Evolutionary conservation across 306 rosid genomes (phyloP).

Genomic region (Rosa persica): DNA sequence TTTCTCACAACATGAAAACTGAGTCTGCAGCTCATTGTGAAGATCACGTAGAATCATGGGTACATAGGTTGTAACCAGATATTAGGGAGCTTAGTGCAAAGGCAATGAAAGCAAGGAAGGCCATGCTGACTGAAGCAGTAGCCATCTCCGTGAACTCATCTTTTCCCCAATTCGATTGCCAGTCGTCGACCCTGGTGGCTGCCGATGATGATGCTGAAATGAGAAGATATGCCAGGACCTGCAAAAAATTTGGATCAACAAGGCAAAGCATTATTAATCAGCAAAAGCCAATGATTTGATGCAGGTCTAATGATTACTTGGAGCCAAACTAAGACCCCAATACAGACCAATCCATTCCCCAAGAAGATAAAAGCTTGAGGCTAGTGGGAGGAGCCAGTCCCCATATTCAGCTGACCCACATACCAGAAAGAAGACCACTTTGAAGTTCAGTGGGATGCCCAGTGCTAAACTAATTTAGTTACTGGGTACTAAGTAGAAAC

Average conservation of each 20-base stretch:
- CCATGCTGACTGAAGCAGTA: conserved; percentile 76
- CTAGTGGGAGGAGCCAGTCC: not conserved
- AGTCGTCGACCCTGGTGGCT: conserved; percentile 83
- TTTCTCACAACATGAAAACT: conserved; percentile 18
- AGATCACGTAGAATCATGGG: conserved; percentile 35
- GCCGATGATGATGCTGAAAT: conserved; percentile 94
- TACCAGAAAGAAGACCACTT: not conserved
- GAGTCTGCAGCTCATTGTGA: not conserved
- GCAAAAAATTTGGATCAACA: conserved; percentile 21
- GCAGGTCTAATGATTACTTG: not conserved
- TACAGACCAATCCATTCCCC: not conserved
- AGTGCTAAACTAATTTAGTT: not conserved
- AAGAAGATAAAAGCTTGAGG: not conserved
- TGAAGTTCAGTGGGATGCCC: not conserved
- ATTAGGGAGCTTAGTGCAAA: conserved; percentile 86
- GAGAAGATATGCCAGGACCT: conserved; percentile 91
- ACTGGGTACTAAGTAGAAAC: not conserved
- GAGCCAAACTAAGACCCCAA: not conserved
- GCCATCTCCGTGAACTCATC: conserved; percentile 95
- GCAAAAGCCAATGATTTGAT: not conserved
- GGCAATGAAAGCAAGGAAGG: conserved; percentile 86
- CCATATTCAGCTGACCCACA: not conserved
- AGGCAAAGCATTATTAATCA: not conserved
- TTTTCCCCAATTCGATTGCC: conserved; percentile 98
- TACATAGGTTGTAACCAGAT: conserved; percentile 81